phyloP scores from a whole-genome alignment of 1,284 basidiomycete genomes.

The Austropuccinia psidii region DNA sequence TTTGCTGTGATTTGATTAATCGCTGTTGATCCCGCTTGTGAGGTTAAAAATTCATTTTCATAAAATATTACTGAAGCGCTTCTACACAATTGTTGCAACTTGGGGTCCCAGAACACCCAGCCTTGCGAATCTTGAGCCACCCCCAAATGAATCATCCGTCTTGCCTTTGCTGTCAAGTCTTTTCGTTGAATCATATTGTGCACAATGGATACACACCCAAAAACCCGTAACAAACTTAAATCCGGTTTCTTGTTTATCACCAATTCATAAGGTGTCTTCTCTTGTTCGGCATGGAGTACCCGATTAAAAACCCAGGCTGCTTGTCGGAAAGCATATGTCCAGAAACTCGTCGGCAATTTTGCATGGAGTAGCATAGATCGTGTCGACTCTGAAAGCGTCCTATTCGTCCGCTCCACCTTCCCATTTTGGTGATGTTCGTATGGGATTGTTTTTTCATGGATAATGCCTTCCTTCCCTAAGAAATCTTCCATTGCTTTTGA shows the following conservation, averaged over 20 bases:
- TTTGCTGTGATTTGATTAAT: too few relatives aligned
- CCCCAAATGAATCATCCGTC: background rate
- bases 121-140: background rate
- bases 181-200: too few relatives aligned
- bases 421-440: slow-evolving; percentile 29
- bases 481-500: background rate
- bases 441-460: background rate
- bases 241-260: background rate
- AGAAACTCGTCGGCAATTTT: background rate
- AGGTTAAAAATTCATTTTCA: too few relatives aligned
- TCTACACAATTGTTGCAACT: background rate
- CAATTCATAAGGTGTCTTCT: background rate
- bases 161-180: too few relatives aligned
- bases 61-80: background rate
- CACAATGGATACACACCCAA: background rate
- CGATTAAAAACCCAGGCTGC: background rate
- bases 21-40: too few relatives aligned
- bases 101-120: background rate
- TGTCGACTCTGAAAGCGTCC: background rate
- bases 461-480: background rate
- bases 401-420: background rate
- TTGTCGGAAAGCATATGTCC: background rate
- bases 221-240: background rate
- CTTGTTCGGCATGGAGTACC: slow-evolving; percentile 4
- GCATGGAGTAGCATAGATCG: background rate